These are phyloP conservation scores for Aspergillus viridinutans DNA, from an alignment of 2,329 filamentous ascomycete species.

Conservation along the genomic window DNA sequence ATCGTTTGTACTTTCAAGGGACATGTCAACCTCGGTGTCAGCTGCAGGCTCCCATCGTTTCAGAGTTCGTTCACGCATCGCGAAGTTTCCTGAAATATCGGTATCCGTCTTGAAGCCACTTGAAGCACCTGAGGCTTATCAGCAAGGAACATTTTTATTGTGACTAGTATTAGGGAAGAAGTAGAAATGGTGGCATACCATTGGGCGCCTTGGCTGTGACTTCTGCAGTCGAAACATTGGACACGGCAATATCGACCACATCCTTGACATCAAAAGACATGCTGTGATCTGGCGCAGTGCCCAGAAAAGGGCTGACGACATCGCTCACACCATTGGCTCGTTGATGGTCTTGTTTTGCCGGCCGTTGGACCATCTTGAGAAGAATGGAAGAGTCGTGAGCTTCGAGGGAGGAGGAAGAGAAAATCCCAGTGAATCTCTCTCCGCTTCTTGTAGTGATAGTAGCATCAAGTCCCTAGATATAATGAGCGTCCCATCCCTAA, in stretches of 20 bases:
- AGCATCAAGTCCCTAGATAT: conserved; percentile 50
- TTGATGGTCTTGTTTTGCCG: conserved; percentile 33
- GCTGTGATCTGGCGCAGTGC: conserved; percentile 42
- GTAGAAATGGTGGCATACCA: conserved; percentile 45
- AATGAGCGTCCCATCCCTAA: conserved; percentile 13
- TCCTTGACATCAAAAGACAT: conserved; percentile 63
- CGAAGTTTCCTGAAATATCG: conserved; percentile 74
- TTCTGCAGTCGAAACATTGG: conserved; percentile 51
- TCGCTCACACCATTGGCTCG: conserved; percentile 42
- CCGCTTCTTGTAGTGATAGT: conserved; percentile 57
- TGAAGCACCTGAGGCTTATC: conserved; percentile 53
- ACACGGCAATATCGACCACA: conserved; percentile 53
- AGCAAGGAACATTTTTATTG: not conserved
- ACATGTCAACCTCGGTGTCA: conserved; percentile 60
- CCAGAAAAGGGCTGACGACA: conserved; percentile 37
- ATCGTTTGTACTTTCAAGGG: conserved; percentile 59
- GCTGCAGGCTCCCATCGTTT: conserved; percentile 75
- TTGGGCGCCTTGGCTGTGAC: conserved; percentile 52
- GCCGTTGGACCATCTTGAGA: conserved; percentile 63
- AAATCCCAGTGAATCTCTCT: conserved; percentile 58
- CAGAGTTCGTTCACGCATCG: conserved; percentile 67
- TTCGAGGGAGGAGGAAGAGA: conserved; percentile 54
- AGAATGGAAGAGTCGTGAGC: conserved; percentile 51
- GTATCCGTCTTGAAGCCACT: conserved; percentile 77
- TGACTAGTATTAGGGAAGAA: not conserved